Evolutionary conservation across 2,329 filamentous ascomycete species (phyloP).

Genomic region (Neurospora sp.): DNA sequence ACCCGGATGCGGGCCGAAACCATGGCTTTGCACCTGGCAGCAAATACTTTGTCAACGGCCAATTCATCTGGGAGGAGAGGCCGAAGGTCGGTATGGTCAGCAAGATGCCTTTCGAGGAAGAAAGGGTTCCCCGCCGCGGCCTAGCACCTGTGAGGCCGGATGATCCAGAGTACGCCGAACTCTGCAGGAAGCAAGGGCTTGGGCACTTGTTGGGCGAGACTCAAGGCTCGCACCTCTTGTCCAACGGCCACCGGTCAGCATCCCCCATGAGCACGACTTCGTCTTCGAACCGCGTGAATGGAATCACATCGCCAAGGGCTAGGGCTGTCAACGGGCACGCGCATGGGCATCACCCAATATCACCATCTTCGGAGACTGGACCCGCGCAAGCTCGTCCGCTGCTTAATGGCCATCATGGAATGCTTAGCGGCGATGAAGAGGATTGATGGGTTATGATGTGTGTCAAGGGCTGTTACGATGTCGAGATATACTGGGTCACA

Average conservation of each 20-base stretch:
- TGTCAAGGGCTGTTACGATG: neutral
- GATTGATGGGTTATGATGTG: neutral
- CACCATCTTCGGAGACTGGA: slow-evolving; percentile 17
- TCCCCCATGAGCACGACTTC: slow-evolving; percentile 29
- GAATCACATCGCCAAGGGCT: slow-evolving; percentile 1
- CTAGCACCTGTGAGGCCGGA: slow-evolving; percentile 41
- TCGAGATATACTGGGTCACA: neutral
- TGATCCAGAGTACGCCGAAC: slow-evolving; percentile 45
- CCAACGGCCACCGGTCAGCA: slow-evolving; percentile 35
- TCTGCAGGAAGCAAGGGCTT: slow-evolving; percentile 49
- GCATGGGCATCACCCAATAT: slow-evolving; percentile 15
- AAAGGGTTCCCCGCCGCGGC: slow-evolving; percentile 44
- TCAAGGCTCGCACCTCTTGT: slow-evolving; percentile 29
- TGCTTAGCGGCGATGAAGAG: slow-evolving; percentile 6
- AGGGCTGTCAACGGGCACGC: slow-evolving; percentile 20
- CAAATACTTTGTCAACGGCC: slow-evolving; percentile 50
- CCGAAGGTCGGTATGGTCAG: slow-evolving; percentile 37
- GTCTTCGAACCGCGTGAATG: slow-evolving; percentile 7
- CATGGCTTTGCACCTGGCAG: slow-evolving; percentile 44
- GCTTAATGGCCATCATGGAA: slow-evolving; percentile 20
- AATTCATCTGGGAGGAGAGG: slow-evolving; percentile 40
- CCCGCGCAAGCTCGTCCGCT: slow-evolving; percentile 16
- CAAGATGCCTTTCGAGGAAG: slow-evolving; percentile 44
- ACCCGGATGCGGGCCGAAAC: slow-evolving; percentile 43
- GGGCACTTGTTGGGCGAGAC: slow-evolving; percentile 40